phyloP scores from a whole-genome alignment of 169 alveolate species.

The Eimeria praecox region DNA sequence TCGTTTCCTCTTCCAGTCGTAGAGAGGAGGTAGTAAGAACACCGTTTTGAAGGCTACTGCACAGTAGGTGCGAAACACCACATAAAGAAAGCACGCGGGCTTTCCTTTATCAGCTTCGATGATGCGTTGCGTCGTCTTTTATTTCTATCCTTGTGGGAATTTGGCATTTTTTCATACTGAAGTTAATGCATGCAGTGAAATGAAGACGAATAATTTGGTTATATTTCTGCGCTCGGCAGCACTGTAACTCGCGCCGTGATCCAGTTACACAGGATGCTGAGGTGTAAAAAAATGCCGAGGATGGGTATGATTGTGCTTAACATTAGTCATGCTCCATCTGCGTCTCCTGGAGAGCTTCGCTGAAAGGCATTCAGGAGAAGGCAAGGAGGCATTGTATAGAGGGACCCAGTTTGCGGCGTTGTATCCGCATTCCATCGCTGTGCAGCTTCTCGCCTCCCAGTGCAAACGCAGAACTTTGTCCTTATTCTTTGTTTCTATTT shows the following conservation, averaged over 20 bases:
- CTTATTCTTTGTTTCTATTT: not conserved
- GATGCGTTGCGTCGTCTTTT: not conserved
- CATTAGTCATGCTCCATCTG: not conserved
- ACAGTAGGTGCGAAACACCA: not conserved
- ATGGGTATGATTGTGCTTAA: not conserved
- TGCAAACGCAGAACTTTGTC: not conserved
- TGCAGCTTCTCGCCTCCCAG: not conserved
- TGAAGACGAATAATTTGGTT: not conserved
- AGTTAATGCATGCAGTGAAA: conserved; percentile 15
- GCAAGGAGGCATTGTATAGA: not conserved
- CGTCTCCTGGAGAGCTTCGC: not conserved
- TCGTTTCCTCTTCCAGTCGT: conserved; percentile 89
- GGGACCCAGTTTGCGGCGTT: not conserved
- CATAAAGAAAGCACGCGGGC: not conserved
- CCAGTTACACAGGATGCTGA: not conserved
- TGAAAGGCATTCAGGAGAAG: not conserved
- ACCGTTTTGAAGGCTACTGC: not conserved
- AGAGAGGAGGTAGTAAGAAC: not conserved
- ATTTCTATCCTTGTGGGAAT: not conserved
- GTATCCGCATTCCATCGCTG: not conserved
- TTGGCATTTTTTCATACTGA: not conserved
- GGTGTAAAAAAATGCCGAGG: not conserved
- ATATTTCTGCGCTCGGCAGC: not conserved
- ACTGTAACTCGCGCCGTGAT: not conserved
- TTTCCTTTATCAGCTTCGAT: not conserved